phyloP scores from a whole-genome alignment of 768 basidiomycete genomes.

The Tricholoma saponaceum region DNA sequence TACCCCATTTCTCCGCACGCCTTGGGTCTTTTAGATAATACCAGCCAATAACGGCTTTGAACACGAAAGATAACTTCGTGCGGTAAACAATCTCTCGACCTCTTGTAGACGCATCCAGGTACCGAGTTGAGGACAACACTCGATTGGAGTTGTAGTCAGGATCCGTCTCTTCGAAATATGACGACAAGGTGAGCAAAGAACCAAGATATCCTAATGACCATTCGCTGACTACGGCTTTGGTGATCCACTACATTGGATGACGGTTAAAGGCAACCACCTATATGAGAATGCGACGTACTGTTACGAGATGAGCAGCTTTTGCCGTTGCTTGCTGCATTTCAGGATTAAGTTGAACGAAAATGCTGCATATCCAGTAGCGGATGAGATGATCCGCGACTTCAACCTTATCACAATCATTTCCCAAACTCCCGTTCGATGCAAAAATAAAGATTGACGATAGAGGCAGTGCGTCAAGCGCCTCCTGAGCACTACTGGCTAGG shows the following conservation, averaged over 20 bases:
- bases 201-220: background rate
- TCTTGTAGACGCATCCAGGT: background rate
- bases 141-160: background rate
- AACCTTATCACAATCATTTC: background rate
- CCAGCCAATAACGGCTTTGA: constrained; percentile 24
- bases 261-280: background rate
- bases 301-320: background rate
- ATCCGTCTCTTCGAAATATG: background rate
- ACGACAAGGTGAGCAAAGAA: background rate
- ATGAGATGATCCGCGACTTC: background rate
- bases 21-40: constrained; percentile 15
- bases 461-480: background rate
- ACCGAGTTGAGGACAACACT: background rate
- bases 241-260: background rate
- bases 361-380: background rate
- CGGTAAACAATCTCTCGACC: background rate
- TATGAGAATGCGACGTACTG: background rate
- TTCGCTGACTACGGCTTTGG: background rate
- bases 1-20: constrained; percentile 17
- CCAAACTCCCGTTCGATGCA: background rate
- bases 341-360: background rate
- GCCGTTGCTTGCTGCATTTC: background rate
- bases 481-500: background rate
- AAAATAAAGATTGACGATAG: background rate
- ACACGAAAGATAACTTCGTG: background rate